These are phyloP conservation scores for Neoboletus subvelutipes DNA, from an alignment of 768 basidiomycete species.

Conservation along the genomic window DNA sequence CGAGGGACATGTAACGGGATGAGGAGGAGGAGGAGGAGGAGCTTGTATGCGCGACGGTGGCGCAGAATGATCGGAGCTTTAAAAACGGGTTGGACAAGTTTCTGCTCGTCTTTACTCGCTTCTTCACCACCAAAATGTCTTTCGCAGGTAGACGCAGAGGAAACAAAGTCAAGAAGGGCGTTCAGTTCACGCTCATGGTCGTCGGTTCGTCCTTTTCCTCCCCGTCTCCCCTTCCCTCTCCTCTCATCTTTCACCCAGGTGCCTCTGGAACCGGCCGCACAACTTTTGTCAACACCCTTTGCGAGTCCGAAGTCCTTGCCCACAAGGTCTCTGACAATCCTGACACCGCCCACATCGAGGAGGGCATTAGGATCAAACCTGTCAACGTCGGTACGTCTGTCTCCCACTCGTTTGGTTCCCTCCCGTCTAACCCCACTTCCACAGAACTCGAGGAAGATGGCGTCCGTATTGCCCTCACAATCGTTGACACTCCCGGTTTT, in stretches of 20 bases:
- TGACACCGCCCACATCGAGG: conserved; percentile 89
- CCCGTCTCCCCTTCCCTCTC: not conserved
- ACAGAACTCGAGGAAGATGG: conserved; percentile 98
- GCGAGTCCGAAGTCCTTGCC: conserved; percentile 87
- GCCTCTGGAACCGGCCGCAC: conserved; percentile 97
- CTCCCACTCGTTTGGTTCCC: not conserved
- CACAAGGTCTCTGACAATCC: conserved; percentile 88
- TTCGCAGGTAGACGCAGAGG: conserved; percentile 83
- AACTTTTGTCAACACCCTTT: conserved; percentile 99
- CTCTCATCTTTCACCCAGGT: conserved; percentile 50
- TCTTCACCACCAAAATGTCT: conserved; percentile 55
- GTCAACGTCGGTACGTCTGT: conserved; percentile 73
- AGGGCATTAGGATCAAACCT: conserved; percentile 93
- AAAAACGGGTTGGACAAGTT: conserved; percentile 32
- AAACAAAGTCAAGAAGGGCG: conserved; percentile 98
- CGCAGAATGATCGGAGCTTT: conserved; percentile 35
- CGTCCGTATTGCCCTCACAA: conserved; percentile 94
- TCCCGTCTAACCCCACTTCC: conserved; percentile 3
- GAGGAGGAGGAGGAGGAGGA: conserved; percentile 1
- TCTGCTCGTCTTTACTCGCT: conserved; percentile 33
- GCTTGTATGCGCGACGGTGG: conserved; percentile 34
- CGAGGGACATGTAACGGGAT: conserved; percentile 6
- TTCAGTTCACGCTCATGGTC: conserved; percentile 97
- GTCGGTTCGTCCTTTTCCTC: conserved; percentile 65
- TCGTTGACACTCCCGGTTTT: conserved; percentile 98